These are phyloP conservation scores for Cicer pinnatifidum DNA, from an alignment of 306 rosid genomes.

Conservation along the genomic window DNA sequence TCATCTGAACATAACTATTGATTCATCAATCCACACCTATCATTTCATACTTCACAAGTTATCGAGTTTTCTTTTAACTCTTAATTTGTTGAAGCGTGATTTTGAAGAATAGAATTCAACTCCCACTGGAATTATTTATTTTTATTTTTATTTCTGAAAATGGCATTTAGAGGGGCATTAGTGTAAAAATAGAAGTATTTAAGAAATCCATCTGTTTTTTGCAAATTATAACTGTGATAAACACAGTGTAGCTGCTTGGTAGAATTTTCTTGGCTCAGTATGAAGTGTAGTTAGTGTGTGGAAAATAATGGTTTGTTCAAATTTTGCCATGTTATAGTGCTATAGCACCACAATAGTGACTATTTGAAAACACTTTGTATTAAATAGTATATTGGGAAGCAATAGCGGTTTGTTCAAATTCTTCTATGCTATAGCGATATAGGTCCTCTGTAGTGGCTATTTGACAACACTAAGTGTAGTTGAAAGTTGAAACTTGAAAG, in stretches of 20 bases:
- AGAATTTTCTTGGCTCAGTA: slow-evolving; percentile 4
- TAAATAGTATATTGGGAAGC: no score
- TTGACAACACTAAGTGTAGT: neutral
- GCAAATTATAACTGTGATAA: neutral
- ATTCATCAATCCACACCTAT: neutral
- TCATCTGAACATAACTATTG: neutral
- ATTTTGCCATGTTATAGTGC: no score
- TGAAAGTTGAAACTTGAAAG: neutral
- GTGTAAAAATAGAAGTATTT: neutral
- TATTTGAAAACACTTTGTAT: no score
- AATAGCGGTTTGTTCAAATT: no score
- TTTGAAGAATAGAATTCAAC: slow-evolving; percentile 14
- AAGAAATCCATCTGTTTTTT: neutral
- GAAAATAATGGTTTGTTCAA: no score
- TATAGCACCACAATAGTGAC: no score
- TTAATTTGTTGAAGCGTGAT: slow-evolving; percentile 1
- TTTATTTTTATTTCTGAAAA: neutral
- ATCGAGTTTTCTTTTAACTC: slow-evolving; percentile 18
- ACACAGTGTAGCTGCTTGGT: neutral
- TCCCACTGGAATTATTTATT: neutral
- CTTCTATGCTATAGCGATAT: no score
- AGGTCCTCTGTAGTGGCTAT: no score
- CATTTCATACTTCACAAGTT: neutral
- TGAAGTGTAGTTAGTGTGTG: neutral
- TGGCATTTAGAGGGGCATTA: neutral